Percentiles rank a stretch among this genome's conserved stretches.
phyloP scores from a whole-genome alignment of 176 grass and related monocot genomes.

The Hordeum vulgare region DNA sequence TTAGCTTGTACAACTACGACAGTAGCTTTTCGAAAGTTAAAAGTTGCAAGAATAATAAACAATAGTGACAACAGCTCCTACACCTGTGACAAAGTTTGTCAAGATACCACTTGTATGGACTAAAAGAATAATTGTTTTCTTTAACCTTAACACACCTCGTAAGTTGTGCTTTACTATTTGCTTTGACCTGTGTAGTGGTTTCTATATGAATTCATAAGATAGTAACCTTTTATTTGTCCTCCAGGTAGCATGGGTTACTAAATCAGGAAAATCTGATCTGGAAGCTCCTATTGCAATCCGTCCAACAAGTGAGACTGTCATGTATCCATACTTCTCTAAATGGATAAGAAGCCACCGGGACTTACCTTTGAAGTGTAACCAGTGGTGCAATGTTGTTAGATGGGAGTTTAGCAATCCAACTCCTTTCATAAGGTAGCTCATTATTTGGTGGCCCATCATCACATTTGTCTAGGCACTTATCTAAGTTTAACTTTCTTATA shows the following conservation, averaged over 20 bases:
- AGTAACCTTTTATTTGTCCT: constrained; percentile 1
- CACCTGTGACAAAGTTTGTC: neutral
- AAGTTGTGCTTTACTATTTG: neutral
- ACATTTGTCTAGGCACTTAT: neutral
- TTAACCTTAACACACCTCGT: neutral
- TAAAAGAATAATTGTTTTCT: neutral
- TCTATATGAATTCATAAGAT: neutral
- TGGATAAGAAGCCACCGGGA: constrained; percentile 89
- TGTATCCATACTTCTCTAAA: constrained; percentile 97
- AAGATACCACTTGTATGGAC: neutral
- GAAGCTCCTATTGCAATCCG: constrained; percentile 83
- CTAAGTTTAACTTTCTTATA: neutral
- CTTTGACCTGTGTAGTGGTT: neutral
- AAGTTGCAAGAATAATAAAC: neutral
- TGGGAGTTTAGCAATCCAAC: constrained; percentile 84
- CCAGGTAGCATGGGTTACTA: constrained; percentile 72
- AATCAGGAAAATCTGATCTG: constrained; percentile 72
- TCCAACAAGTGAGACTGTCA: constrained; percentile 81
- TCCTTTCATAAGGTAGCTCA: constrained; percentile 72
- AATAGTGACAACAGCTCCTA: neutral
- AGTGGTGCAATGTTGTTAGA: constrained; percentile 89
- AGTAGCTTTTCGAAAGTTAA: neutral
- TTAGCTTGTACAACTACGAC: neutral
- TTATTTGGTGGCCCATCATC: neutral
- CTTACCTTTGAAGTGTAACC: constrained; percentile 75